A percentile compares a stretch with the other conserved stretches of the same genome.
phyloP scores from a whole-genome alignment of 2,329 filamentous ascomycete genomes.

The Penicillium sp. region DNA sequence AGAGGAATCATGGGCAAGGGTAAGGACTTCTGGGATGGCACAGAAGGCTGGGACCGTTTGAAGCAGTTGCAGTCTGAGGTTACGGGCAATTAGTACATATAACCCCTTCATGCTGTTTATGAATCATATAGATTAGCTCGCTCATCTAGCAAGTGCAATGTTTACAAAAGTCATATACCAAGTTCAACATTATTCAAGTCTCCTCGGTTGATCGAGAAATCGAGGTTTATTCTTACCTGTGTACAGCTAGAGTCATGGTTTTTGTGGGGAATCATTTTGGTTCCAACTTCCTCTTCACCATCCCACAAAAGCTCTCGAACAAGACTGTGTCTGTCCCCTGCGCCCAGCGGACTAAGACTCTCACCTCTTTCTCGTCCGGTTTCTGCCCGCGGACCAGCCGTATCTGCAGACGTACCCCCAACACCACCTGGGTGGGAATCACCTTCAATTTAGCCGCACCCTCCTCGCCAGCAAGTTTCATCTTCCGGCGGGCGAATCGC shows the following conservation, averaged over 20 bases:
- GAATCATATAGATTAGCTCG: slow-evolving; percentile 1
- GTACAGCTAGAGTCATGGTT: no score
- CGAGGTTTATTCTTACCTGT: neutral
- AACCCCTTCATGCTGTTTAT: slow-evolving; percentile 5
- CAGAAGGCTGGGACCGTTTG: slow-evolving; percentile 39
- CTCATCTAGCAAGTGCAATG: neutral
- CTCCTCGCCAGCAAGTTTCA: slow-evolving; percentile 24
- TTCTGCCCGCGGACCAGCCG: slow-evolving; percentile 29
- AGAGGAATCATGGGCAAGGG: slow-evolving; percentile 79
- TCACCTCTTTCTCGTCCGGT: slow-evolving; percentile 42
- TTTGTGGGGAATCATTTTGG: slow-evolving; percentile 1
- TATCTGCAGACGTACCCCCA: slow-evolving; percentile 61
- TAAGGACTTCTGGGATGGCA: slow-evolving; percentile 79
- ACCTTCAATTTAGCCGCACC: slow-evolving; percentile 29
- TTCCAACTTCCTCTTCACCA: slow-evolving; percentile 60
- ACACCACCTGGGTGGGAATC: slow-evolving; percentile 41
- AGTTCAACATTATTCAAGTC: neutral
- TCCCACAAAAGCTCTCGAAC: slow-evolving; percentile 86
- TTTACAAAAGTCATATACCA: slow-evolving; percentile 5
- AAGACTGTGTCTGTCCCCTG: slow-evolving; percentile 70
- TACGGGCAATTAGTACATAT: slow-evolving; percentile 27
- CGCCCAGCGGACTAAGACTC: slow-evolving; percentile 65
- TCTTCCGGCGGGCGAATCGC: slow-evolving; percentile 66
- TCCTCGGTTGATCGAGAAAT: neutral
- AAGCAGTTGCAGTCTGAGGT: slow-evolving; percentile 41